phyloP scores from a whole-genome alignment of 441 rosid species.

The Euphorbia celastroides region DNA sequence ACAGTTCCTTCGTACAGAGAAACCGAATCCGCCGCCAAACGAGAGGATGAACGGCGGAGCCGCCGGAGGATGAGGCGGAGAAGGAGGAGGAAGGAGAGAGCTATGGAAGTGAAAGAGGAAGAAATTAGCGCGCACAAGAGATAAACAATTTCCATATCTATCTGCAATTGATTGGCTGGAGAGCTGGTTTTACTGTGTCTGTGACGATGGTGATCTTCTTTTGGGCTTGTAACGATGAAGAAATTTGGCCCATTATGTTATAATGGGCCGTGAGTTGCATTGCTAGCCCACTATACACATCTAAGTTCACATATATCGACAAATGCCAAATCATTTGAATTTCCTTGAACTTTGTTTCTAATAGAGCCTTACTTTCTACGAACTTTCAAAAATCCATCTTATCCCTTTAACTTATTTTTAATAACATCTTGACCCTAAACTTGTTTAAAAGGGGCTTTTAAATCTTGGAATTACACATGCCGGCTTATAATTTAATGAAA shows the following conservation, averaged over 20 bases:
- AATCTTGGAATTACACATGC: too few relatives aligned
- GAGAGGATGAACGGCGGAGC: constrained; percentile 17
- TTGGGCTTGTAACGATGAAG: background rate
- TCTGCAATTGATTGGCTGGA: background rate
- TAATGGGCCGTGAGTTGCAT: too few relatives aligned
- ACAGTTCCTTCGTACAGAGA: constrained; percentile 69
- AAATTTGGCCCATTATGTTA: background rate
- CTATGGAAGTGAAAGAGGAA: constrained; percentile 35
- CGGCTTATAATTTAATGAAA: too few relatives aligned
- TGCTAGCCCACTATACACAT: too few relatives aligned
- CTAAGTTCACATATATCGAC: too few relatives aligned
- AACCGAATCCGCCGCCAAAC: constrained; percentile 15
- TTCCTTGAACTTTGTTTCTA: too few relatives aligned
- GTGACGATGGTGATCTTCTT: background rate
- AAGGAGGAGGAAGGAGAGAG: constrained; percentile 42
- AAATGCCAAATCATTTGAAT: too few relatives aligned
- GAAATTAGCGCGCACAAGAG: constrained; percentile 48
- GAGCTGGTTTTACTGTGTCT: background rate
- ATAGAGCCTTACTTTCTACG: too few relatives aligned
- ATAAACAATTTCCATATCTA: constrained; percentile 45
- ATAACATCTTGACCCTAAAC: too few relatives aligned
- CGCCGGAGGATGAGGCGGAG: constrained; percentile 30
- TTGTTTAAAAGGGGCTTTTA: too few relatives aligned
- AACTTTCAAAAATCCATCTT: too few relatives aligned
- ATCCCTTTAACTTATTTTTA: too few relatives aligned